Base-by-base conservation (phyloP, 345 rosid species). In the Populus simonii region DNA sequence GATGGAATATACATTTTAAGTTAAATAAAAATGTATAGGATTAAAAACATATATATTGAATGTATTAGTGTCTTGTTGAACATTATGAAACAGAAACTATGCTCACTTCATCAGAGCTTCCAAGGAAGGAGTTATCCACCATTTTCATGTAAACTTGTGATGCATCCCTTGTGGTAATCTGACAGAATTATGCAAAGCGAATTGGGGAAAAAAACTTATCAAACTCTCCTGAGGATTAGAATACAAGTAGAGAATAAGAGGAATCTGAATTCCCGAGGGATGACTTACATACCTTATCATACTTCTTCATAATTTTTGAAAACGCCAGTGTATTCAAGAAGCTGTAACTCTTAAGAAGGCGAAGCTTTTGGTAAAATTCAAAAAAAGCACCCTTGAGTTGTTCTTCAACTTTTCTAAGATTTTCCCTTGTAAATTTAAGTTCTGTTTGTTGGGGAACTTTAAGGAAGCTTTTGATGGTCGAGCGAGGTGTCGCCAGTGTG, bases 251-350 rank as follows among this genome's bases (percentile, higher is more conserved):
- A 39, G 33, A 18, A 27, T 27, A 27, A 22, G 18, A 57, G 15
- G 36, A 3, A 53, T 22, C 29, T 53, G 29, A 11, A 57, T n/a
- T 57, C 63, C 12, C 13, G 13, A 57, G 63, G 63, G 63, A 57
- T n/a, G 33, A 49, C 2, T 2, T 55, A 2, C 9, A 5, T 81
- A 89, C 93, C 91, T 92, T 89, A 71, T 89, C 94, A 83, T 90
- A 90, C 82, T 90, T 90, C 86, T 92, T 92, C 88, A 92, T 65
- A 57, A 92, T 90, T 84, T 90, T 92, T 2, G 90, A 88, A 78
- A 89, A 84, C 8, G 92, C 94, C 78, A 90, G 75, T 18, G 81
- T 83, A 71, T 92, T 92, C 86, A 87, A 78, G 84, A 90, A 92
- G 84, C 90, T 86, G 72, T 81, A 92, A 83, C 93, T 89, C 81